A percentile compares a stretch with the other conserved stretches of the same genome.
These are phyloP conservation scores for Xylaria multiplex DNA, from an alignment of 2,329 filamentous ascomycete genomes.

Conservation along the genomic window DNA sequence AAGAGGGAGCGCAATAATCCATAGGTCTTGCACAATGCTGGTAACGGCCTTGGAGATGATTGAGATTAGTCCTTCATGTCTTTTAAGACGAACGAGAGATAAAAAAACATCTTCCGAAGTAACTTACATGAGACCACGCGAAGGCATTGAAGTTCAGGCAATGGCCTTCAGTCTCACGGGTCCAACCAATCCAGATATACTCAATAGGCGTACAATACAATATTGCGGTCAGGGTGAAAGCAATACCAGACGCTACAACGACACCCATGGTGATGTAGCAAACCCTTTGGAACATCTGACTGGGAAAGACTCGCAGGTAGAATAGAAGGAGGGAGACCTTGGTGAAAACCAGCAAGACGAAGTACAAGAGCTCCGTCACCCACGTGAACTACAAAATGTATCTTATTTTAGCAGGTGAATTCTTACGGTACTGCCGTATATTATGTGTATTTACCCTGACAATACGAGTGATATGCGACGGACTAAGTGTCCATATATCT, in stretches of 20 bases:
- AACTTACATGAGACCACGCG: constrained; percentile 29
- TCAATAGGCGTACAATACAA: constrained; percentile 29
- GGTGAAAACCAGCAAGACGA: constrained; percentile 21
- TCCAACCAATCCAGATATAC: constrained; percentile 30
- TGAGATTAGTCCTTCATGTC: constrained; percentile 13
- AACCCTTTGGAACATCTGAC: constrained; percentile 15
- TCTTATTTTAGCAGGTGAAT: constrained; percentile 8
- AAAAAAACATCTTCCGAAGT: background rate
- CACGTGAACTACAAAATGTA: constrained; percentile 28
- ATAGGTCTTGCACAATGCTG: constrained; percentile 29
- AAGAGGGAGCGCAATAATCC: constrained; percentile 27
- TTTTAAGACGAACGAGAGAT: background rate
- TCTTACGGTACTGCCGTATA: background rate
- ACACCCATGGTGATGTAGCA: constrained; percentile 30
- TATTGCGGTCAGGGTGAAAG: constrained; percentile 24
- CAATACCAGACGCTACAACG: constrained; percentile 24
- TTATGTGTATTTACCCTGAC: constrained; percentile 23
- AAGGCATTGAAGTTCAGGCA: constrained; percentile 31
- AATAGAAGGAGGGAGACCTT: constrained; percentile 29
- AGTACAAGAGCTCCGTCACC: constrained; percentile 30
- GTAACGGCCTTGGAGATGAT: constrained; percentile 21
- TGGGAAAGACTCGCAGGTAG: constrained; percentile 35
- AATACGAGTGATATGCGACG: constrained; percentile 27
- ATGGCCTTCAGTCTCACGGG: constrained; percentile 20
- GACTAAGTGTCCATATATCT: constrained; percentile 33